Evolutionary conservation across 441 rosid genomes (phyloP), one percentile per base, ranked within the genome.

Genomic region (Aleurites moluccanus): DNA sequence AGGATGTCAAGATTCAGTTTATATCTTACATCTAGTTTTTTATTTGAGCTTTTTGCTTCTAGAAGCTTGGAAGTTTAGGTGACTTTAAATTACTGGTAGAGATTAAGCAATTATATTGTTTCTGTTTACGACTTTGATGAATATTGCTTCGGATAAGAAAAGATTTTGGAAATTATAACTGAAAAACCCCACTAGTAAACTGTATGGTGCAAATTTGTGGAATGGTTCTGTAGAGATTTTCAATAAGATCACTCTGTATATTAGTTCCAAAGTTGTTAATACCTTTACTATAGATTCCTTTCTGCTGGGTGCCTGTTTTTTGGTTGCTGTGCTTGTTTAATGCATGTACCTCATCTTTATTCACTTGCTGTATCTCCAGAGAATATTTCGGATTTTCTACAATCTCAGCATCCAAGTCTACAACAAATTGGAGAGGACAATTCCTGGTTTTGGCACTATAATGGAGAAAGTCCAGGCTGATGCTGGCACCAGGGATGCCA

Each of bases 391-490:
- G 78, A 76, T 76, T 38, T 88, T 82, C 85, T 28, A 73, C 77
- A 73, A 53, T 69, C 83, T 91, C 9, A 85, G 88, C 74, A 60
- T 60, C 27, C 63, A 35, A 73, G 87, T 82, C n/a, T 80, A 64
- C 69, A 27, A 77, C 70, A 80, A 78, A 75, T 76, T 91, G 72
- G 77, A 73, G 47, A 63, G 67, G 60, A 80, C 89, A 57, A 15
- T 91, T 64, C 96, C 97, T 15, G 98, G 97, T 63, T 87, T 90
- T 56, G 42, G 52, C 65, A 66, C 53, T 57, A 50, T 91, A 76
- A 70, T 89, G 90, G 86, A 89, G 50, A 88, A 85, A 81, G 89
- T 88, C 23, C 71, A 74, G 3, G 84, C 79, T 64, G 91, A 91
- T 35, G 49, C 71, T 9, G 82, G 52, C 7, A 68, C 63, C 40